Conservation (phyloP, 176 grass and related monocot species). For the Melocanna baccifera region DNA sequence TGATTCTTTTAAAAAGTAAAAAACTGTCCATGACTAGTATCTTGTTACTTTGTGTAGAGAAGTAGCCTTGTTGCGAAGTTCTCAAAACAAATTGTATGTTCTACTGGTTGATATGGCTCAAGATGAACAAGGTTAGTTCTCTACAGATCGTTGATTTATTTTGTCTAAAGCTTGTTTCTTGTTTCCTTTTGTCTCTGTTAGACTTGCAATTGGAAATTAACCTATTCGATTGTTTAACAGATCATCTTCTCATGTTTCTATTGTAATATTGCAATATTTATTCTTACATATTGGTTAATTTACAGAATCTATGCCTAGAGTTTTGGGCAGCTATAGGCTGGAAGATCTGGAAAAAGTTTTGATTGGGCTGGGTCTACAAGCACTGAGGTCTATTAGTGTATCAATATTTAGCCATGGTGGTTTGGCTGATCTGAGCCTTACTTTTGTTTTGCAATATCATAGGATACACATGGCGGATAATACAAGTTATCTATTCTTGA, state of each 20-base stretch:
- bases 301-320: constrained; percentile 50
- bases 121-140: constrained; percentile 59
- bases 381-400: constrained; percentile 58
- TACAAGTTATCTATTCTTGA: constrained; percentile 70
- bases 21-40: constrained; percentile 5
- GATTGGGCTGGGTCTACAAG: constrained; percentile 81
- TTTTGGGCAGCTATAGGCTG: constrained; percentile 68
- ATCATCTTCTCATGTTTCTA: constrained; percentile 15
- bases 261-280: background rate
- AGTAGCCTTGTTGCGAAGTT: constrained; percentile 73
- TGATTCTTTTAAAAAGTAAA: background rate
- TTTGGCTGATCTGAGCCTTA: constrained; percentile 28
- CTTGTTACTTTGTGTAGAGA: constrained; percentile 58
- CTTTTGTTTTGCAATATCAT: constrained; percentile 29
- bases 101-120: constrained; percentile 47
- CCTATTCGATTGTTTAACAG: background rate
- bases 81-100: constrained; percentile 72
- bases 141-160: background rate
- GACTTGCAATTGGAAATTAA: background rate
- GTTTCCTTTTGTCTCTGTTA: constrained; percentile 5
- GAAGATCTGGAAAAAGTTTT: constrained; percentile 66
- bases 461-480: constrained; percentile 68
- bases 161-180: constrained; percentile 5
- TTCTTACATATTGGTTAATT: constrained; percentile 41
- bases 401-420: background rate